phyloP scores from a whole-genome alignment of 768 basidiomycete genomes.

The Leccinum subgranulosum region DNA sequence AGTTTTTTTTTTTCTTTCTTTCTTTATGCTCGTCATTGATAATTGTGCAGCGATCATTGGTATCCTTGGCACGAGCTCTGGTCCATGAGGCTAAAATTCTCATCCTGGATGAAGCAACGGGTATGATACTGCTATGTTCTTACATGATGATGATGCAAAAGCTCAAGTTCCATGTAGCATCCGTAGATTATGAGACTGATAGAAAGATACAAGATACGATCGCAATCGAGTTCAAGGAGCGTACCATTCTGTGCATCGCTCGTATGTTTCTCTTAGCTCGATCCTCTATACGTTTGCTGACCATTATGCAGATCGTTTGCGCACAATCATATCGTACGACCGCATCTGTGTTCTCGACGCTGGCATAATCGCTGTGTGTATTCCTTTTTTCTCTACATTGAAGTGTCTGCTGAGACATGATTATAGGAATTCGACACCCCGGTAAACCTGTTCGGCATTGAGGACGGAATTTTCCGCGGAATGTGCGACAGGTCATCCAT shows the following conservation, averaged over 20 bases:
- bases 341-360: constrained; percentile 85
- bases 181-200: constrained; percentile 88
- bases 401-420: background rate
- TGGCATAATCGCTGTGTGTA: constrained; percentile 66
- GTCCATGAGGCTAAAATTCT: constrained; percentile 84
- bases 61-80: constrained; percentile 84
- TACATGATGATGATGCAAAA: background rate
- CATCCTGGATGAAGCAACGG: constrained; percentile 89
- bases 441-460: constrained; percentile 50
- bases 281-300: background rate
- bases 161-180: constrained; percentile 42
- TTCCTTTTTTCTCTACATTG: background rate
- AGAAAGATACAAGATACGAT: constrained; percentile 91
- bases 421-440: constrained; percentile 80
- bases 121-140: constrained; percentile 26
- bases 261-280: constrained; percentile 45
- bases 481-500: constrained; percentile 87
- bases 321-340: constrained; percentile 87
- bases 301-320: constrained; percentile 61
- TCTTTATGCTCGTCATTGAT: background rate
- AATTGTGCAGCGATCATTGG: constrained; percentile 70
- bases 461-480: constrained; percentile 70
- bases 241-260: constrained; percentile 85
- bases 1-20: background rate
- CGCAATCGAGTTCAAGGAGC: constrained; percentile 74